Evolutionary conservation across 306 rosid genomes (phyloP).

Genomic region (Cucumis hystrix): DNA sequence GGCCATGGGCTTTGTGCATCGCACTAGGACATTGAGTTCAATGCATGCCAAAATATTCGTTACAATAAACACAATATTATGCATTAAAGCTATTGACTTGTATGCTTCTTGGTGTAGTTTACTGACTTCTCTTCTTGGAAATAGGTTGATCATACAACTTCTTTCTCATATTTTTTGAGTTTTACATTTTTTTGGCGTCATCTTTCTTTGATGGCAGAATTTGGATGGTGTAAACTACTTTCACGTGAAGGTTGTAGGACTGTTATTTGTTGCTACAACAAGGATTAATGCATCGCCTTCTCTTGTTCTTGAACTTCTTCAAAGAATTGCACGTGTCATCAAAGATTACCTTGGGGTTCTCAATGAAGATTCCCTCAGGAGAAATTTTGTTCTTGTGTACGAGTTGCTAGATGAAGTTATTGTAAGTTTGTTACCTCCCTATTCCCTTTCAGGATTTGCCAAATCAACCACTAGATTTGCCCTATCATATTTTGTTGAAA

Average conservation of each 20-base stretch:
- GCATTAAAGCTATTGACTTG: neutral
- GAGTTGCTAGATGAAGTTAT: constrained; percentile 90
- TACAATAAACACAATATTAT: neutral
- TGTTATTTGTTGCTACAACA: constrained; percentile 74
- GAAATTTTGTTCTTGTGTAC: constrained; percentile 87
- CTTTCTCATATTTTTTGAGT: neutral
- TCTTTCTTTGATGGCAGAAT: constrained; percentile 25
- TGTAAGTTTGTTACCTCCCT: constrained; percentile 28
- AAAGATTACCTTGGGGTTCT: constrained; percentile 94
- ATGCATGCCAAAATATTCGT: neutral
- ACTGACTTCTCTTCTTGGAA: neutral
- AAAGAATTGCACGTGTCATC: constrained; percentile 74
- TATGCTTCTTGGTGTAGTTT: neutral
- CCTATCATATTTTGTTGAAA: neutral
- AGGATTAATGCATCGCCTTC: constrained; percentile 74
- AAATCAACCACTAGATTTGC: neutral
- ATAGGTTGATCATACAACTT: neutral
- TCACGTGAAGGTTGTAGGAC: constrained; percentile 85
- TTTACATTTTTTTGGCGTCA: neutral
- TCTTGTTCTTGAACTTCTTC: constrained; percentile 71
- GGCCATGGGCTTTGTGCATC: neutral
- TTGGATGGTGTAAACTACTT: constrained; percentile 89
- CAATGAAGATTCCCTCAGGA: constrained; percentile 75
- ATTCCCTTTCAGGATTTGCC: neutral
- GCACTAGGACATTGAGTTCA: neutral